Evolutionary conservation across 139 green algal genomes (phyloP).

Genomic region (Dunaliella primolecta): DNA sequence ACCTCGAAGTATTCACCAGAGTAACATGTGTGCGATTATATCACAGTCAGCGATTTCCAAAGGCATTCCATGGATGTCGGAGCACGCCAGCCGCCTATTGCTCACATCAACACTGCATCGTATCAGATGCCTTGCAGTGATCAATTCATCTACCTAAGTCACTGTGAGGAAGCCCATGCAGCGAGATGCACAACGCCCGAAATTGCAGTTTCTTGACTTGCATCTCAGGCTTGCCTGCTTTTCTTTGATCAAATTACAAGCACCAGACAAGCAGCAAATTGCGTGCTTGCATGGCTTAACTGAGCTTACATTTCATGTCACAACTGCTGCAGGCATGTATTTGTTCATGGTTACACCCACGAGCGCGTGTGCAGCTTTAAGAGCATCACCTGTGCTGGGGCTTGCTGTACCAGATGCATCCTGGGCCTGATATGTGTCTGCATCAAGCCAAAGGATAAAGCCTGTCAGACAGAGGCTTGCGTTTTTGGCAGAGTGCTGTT

Average conservation of each 20-base stretch:
- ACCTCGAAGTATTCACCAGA: too few relatives aligned
- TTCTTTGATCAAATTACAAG: not conserved
- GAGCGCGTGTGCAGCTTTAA: not conserved
- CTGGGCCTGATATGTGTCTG: too few relatives aligned
- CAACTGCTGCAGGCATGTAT: slow-evolving; percentile 11
- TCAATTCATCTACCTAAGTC: not conserved
- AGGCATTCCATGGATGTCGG: not conserved
- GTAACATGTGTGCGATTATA: not conserved
- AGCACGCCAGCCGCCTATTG: not conserved
- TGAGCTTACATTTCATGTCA: not conserved
- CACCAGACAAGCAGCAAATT: not conserved
- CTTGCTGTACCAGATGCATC: not conserved
- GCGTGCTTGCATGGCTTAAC: too few relatives aligned
- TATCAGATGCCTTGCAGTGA: not conserved
- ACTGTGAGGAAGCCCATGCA: not conserved
- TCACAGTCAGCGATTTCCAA: not conserved
- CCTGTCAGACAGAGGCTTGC: too few relatives aligned
- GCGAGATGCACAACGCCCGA: not conserved
- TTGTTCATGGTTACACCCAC: slow-evolving; percentile 29
- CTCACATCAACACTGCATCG: not conserved
- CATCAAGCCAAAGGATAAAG: too few relatives aligned
- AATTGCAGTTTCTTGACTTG: not conserved
- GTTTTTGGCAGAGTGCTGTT: too few relatives aligned
- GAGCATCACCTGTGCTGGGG: not conserved
- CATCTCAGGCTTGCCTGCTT: not conserved